Evolutionary conservation across 208 protist genomes (phyloP), one percentile per base, ranked within the genome.

Genomic region (Crithidia mellificae): DNA sequence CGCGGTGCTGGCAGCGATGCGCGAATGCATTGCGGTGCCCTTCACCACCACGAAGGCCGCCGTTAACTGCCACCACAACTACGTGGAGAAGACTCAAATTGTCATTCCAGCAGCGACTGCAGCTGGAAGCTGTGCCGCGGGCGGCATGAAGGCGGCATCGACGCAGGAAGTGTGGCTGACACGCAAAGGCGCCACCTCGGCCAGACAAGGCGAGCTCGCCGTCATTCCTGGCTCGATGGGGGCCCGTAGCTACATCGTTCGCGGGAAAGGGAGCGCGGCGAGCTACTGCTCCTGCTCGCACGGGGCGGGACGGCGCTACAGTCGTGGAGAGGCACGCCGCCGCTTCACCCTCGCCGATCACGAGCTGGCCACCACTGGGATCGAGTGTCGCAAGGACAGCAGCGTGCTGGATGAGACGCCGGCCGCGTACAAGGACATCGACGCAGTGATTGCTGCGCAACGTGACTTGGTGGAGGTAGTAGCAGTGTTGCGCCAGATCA

Each of bases 21-120:
- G 85, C 5, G 63, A 41, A 19, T 56, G 63, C 44, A 44, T 89
- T 9, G 9, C 30, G 12, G 55, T 43, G n/a, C 69, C 80, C 0
- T 93, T 95, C 72, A 72, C 56, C 19, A 67, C 77, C n/a, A 62
- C 66, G 27, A 34, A 76, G 14, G 47, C 68, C 17, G 88, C 85
- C 9, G 81, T 97, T 24, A 97, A 97, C 78, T 96, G 90, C 76
- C 92, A 97, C 68, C 92, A 97, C 72, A 97, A 97, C 75, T 97
- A 97, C 74, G 78, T 95, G 24, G 85, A 95, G 63, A 75, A 27
- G 44, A 63, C 29, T 27, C 39, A 52, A 51, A 25, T 63, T 57
- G 32, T 14, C 5, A 4, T 58, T 22, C 53, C n/a, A n/a, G n/a
- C n/a, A n/a, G n/a, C n/a, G n/a, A n/a, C n/a, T n/a, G n/a, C n/a